Base-by-base conservation (phyloP, 108 stramenopile genomes). In the Nitzschia palea region DNA sequence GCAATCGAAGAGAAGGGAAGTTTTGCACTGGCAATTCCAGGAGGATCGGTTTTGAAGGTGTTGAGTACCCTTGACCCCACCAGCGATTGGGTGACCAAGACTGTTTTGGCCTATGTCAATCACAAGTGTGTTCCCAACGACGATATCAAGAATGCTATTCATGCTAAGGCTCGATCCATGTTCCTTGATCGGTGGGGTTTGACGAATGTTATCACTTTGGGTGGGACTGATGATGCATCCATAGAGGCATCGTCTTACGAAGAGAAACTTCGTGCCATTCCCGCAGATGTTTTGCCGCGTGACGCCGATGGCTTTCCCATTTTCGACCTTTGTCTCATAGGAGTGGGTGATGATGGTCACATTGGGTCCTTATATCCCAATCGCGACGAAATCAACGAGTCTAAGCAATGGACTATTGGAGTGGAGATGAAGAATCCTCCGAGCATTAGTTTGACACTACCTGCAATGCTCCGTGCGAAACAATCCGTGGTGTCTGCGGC, bases 341-440 rank as follows among this genome's bases (percentile, higher is more conserved):
- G 92, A 0, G 89, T 94, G 14, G 92, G 89, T 0, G 89, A 90
- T 50, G 89, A 94, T 61, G 92, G 92, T 18, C 89, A 94, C 56
- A 68, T 89, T 44, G 89, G 87, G 32, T 77, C 75, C 1, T 59
- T 94, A 26, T 94, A 94, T 63, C 92, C 92, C 0, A 70, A 76
- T 34, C 83, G 87, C 3, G 68, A 71, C 18, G 89, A 90, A 73
- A 77, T 88, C 0, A 64, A 82, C 43, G 74, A 73, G 10, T 47
- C 80, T 54, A 80, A 74, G 20, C 70, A 80, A 18, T 90, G 86
- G 89, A 73, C 81, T 3, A 53, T 89, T 12, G 55, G 82, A 28
- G 86, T 87, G 0, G 74, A 60, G 22, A 78, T 85, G 72, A 94
- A 94, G 44, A 62, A 77, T 26, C 92, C 92, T 23, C 88, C 88